These are phyloP conservation scores for Ramularia collo-cygni DNA, from an alignment of 2,329 filamentous ascomycete genomes.

Conservation along the genomic window DNA sequence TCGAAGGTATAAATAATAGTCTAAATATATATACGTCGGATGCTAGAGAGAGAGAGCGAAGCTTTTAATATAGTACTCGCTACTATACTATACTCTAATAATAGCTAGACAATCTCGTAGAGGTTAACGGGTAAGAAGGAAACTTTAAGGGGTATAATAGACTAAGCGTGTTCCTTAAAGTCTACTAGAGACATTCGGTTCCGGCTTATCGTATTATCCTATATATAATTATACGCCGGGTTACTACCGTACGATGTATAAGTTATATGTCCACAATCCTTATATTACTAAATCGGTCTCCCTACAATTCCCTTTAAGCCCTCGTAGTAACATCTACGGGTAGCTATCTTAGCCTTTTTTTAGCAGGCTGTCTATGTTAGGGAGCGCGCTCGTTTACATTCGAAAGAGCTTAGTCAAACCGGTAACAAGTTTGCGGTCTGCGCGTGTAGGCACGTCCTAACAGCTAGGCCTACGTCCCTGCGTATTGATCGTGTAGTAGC, in stretches of 20 bases:
- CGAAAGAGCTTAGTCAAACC: too few relatives aligned
- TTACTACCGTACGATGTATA: constrained; percentile 50
- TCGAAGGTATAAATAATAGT: constrained; percentile 34
- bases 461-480: neutral
- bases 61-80: constrained; percentile 29
- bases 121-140: constrained; percentile 2
- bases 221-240: constrained; percentile 43
- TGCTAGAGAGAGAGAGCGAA: constrained; percentile 30
- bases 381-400: too few relatives aligned
- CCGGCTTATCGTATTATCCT: constrained; percentile 4
- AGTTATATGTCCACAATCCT: constrained; percentile 47
- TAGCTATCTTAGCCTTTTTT: constrained; percentile 10
- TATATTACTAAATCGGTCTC: constrained; percentile 42
- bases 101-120: too few relatives aligned
- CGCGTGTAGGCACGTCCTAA: neutral
- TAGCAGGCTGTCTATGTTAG: too few relatives aligned
- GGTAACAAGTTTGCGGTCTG: too few relatives aligned
- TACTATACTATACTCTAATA: constrained; percentile 24
- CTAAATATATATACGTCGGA: constrained; percentile 33
- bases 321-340: constrained; percentile 50
- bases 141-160: constrained; percentile 18
- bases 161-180: constrained; percentile 18
- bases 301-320: constrained; percentile 35
- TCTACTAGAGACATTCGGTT: constrained; percentile 25
- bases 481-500: constrained; percentile 10